Base-by-base conservation (phyloP, 148 eudicot genomes). In the Cornus suecica region DNA sequence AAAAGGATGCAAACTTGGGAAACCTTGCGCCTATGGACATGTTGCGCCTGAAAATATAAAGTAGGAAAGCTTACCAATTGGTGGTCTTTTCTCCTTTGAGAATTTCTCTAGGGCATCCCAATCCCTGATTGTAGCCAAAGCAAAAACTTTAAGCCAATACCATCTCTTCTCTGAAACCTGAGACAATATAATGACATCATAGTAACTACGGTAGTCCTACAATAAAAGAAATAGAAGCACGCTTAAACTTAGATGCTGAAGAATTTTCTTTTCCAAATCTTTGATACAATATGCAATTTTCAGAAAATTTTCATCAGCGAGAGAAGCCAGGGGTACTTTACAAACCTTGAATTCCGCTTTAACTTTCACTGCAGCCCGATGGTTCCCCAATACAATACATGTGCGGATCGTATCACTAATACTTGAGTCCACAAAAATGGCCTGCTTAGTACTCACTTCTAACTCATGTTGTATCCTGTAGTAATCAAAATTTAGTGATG, bases 81-180 rank as follows among this genome's bases (percentile, higher is more conserved):
- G 99, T 42, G 99, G 99, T 73, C 90, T 84, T 84, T 88, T 96
- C 86, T 96, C 99, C 87, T 91, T 96, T 26, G 99, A 91, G 76
- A 96, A 96, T 83, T 90, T 96, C 77, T 96, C 99, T 72, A 96
- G 82, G 77, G 93, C 93, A 82, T 87, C 93, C 99, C 99, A 96
- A 51, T 96, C 98, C 78, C 98, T 84, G 60, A 77, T 93, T 66
- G 99, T 96, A 77, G 97, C 98, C 88, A 93, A 84, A 51, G 99
- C 98, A 84, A 95, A 93, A 71, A 88, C 93, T 82, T 95, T 95
- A 62, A 95, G 94, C 99, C 99, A 95, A 84, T 95, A 93, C 98
- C 99, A 95, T 74, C 94, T 82, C 79, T 93, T 95, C 77, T 95
- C 99, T 25, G 99, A 86, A 79, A 95, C 98, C 99, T 95, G 83